Conservation (phyloP, 768 basidiomycete genomes). For the Mycena haematopus region DNA sequence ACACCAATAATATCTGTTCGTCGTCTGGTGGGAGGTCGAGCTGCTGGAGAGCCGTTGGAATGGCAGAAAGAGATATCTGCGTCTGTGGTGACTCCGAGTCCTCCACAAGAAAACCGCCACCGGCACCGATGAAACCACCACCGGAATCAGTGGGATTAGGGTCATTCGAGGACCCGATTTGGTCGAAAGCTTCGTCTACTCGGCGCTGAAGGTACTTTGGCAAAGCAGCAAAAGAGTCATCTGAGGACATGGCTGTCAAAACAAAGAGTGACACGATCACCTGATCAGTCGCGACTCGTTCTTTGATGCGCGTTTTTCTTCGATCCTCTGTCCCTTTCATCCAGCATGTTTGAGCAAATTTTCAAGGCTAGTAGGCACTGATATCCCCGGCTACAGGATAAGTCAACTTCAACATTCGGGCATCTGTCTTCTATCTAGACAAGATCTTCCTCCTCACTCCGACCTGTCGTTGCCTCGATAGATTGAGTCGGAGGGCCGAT, state of each 20-base stretch:
- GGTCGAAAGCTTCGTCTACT: constrained; percentile 62
- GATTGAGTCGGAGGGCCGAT: neutral
- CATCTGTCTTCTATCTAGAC: neutral
- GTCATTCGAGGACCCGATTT: constrained; percentile 26
- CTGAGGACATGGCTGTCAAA: constrained; percentile 11
- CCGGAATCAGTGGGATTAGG: constrained; percentile 19
- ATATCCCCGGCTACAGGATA: too few species aligned
- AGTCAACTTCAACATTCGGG: too few species aligned
- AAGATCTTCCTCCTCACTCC: neutral
- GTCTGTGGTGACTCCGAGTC: constrained; percentile 7
- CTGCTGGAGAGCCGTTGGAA: constrained; percentile 66
- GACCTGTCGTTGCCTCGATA: neutral
- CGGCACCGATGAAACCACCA: constrained; percentile 31
- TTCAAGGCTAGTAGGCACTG: too few species aligned
- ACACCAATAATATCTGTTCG: constrained; percentile 71
- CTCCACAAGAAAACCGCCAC: constrained; percentile 27
- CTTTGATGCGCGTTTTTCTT: too few species aligned
- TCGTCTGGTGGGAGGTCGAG: constrained; percentile 77
- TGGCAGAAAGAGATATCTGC: constrained; percentile 58
- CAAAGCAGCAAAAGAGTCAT: constrained; percentile 45
- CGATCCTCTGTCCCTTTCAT: too few species aligned
- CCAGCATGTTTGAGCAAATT: too few species aligned
- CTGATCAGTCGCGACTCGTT: neutral
- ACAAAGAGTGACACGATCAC: constrained; percentile 1
- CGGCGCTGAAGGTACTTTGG: constrained; percentile 47